Evolutionary conservation across 2,329 filamentous ascomycete genomes (phyloP).

Genomic region (Chrysosporium keratinophilum): DNA sequence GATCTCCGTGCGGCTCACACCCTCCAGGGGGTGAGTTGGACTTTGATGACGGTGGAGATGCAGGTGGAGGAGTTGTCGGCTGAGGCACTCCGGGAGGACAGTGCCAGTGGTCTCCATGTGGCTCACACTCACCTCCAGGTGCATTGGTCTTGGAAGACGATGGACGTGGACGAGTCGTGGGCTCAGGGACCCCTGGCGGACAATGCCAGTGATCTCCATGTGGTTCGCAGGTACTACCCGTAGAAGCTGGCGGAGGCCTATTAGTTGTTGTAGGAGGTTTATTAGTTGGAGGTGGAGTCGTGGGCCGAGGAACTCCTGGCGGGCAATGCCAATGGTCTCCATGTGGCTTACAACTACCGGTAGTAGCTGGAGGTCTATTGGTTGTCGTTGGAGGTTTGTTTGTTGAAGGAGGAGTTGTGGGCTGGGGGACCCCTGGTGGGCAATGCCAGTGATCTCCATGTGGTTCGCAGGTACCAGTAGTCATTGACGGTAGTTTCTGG

Average conservation of each 20-base stretch:
- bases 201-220: constrained; percentile 10
- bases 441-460: too few species aligned
- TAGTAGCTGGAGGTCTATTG: too few species aligned
- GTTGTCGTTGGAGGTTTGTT: too few species aligned
- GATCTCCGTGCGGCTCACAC: constrained; percentile 4
- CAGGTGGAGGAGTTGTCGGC: not conserved
- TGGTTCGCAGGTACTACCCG: not conserved
- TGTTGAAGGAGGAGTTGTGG: too few species aligned
- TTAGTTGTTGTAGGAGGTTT: not conserved
- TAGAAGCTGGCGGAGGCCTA: not conserved
- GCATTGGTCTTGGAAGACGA: not conserved
- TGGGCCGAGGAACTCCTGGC: constrained; percentile 3
- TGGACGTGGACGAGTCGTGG: not conserved
- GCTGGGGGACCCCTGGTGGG: too few species aligned
- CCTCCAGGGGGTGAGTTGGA: not conserved
- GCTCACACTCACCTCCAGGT: not conserved
- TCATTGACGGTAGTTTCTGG: too few species aligned
- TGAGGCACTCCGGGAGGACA: constrained; percentile 1
- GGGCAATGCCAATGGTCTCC: constrained; percentile 8
- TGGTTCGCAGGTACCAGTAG: too few species aligned
- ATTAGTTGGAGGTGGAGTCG: constrained; percentile 1
- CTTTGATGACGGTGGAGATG: not conserved
- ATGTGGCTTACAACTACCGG: not conserved
- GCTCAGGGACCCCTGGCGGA: constrained; percentile 1
- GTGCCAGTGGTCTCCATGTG: constrained; percentile 9